Conservation (phyloP, 2,329 filamentous ascomycete species). For the Aureobasidium sp. region DNA sequence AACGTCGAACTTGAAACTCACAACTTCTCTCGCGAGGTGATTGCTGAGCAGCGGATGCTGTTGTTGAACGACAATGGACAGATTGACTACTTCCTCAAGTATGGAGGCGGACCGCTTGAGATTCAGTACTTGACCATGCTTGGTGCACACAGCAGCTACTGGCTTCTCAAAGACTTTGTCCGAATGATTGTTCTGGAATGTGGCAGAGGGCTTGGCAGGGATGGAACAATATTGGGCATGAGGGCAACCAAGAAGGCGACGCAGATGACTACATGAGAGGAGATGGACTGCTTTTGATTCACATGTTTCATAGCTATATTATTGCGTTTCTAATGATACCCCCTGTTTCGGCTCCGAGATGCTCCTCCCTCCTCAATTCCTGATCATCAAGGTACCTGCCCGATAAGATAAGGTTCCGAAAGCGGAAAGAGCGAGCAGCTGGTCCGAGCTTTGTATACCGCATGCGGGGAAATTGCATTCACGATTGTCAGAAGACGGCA, state of each 20-base stretch:
- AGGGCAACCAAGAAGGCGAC: conserved; percentile 45
- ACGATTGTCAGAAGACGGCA: background rate
- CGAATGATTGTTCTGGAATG: conserved; percentile 82
- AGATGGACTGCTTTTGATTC: background rate
- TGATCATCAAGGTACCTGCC: background rate
- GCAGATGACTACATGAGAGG: background rate
- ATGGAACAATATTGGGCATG: conserved; percentile 45
- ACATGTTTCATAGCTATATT: background rate
- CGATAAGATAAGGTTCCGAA: conserved; percentile 1
- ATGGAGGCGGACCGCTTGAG: conserved; percentile 77
- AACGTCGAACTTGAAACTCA: conserved; percentile 88
- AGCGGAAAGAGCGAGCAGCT: background rate
- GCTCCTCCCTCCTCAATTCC: background rate
- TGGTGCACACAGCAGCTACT: conserved; percentile 90
- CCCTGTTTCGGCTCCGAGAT: background rate
- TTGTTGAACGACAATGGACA: conserved; percentile 94
- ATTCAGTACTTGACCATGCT: conserved; percentile 98
- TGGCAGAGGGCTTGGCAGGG: conserved; percentile 61
- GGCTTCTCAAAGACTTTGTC: conserved; percentile 81
- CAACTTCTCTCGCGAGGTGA: conserved; percentile 84
- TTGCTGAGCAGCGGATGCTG: conserved; percentile 80
- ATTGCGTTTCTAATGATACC: background rate
- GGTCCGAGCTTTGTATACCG: background rate
- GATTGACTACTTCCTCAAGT: conserved; percentile 80
- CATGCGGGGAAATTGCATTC: conserved; percentile 1